Conservation (phyloP, 352 stramenopile species). For the Phytophthora lateralis region DNA sequence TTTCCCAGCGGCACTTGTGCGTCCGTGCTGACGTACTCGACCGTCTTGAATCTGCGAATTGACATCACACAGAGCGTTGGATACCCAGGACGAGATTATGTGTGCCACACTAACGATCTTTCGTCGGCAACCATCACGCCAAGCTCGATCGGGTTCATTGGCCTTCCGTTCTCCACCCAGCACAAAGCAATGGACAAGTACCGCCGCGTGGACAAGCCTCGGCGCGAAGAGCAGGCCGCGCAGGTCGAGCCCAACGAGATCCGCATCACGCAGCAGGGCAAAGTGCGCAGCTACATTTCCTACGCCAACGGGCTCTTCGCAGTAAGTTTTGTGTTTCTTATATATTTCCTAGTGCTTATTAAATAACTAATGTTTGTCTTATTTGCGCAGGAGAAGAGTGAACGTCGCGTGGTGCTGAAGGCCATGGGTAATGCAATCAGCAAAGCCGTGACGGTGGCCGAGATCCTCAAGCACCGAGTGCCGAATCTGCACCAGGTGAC, state of each 20-base stretch:
- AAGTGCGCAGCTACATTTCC: conserved; percentile 82
- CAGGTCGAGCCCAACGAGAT: conserved; percentile 73
- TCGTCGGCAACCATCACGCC: conserved; percentile 30
- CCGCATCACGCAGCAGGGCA: conserved; percentile 84
- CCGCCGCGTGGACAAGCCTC: conserved; percentile 71
- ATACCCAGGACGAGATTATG: too few species aligned
- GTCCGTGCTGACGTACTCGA: too few species aligned
- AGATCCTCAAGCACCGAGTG: conserved; percentile 84
- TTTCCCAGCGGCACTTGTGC: too few species aligned
- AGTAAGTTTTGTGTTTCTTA: conserved; percentile 33
- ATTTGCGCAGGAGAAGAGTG: conserved; percentile 60
- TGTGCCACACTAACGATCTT: conserved; percentile 28
- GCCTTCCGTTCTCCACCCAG: conserved; percentile 2
- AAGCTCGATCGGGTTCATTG: conserved; percentile 1
- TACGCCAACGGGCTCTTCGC: conserved; percentile 78
- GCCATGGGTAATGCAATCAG: conserved; percentile 87
- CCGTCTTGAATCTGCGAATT: too few species aligned
- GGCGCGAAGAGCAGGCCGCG: conserved; percentile 47
- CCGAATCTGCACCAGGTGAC: conserved; percentile 77
- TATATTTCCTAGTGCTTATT: not conserved
- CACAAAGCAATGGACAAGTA: conserved; percentile 80
- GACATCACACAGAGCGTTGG: too few species aligned
- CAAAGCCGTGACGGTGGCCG: conserved; percentile 85
- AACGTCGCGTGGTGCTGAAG: conserved; percentile 70
- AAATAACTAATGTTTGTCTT: conserved; percentile 4